These are phyloP conservation scores for Ailanthus altissimus DNA, from an alignment of 345 rosid species.

Conservation along the genomic window DNA sequence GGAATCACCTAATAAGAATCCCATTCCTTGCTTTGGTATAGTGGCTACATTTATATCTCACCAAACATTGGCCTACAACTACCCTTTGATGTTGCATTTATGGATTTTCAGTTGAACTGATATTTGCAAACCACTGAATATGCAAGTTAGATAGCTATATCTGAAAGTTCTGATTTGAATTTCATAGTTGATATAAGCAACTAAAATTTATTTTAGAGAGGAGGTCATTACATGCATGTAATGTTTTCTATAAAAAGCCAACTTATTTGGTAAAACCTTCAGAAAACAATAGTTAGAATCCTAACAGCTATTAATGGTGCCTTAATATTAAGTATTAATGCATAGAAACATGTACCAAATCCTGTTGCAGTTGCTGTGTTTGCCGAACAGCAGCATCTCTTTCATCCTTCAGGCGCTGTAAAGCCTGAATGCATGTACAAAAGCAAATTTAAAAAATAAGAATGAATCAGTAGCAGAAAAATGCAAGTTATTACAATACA, in stretches of 20 bases:
- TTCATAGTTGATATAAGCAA: neutral
- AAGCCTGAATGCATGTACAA: constrained; percentile 42
- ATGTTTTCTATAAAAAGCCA: neutral
- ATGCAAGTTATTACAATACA: neutral
- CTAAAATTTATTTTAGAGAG: neutral
- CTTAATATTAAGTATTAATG: neutral
- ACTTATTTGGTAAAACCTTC: neutral
- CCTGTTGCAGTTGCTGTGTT: constrained; percentile 77
- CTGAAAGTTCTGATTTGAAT: neutral
- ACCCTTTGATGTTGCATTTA: neutral
- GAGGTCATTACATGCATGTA: neutral
- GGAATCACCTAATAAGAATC: neutral
- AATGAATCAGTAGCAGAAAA: neutral
- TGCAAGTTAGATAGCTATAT: neutral
- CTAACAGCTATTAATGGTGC: neutral
- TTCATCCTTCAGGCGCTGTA: constrained; percentile 78
- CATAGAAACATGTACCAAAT: constrained; percentile 53
- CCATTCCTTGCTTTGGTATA: neutral
- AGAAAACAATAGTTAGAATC: neutral
- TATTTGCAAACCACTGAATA: constrained; percentile 1
- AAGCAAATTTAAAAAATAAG: constrained; percentile 6
- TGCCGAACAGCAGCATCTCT: constrained; percentile 73
- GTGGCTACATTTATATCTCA: neutral
- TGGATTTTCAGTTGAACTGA: neutral
- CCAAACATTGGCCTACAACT: neutral